These are phyloP conservation scores for Elongisporangium anandrum DNA, from an alignment of 352 stramenopile genomes.

Conservation along the genomic window DNA sequence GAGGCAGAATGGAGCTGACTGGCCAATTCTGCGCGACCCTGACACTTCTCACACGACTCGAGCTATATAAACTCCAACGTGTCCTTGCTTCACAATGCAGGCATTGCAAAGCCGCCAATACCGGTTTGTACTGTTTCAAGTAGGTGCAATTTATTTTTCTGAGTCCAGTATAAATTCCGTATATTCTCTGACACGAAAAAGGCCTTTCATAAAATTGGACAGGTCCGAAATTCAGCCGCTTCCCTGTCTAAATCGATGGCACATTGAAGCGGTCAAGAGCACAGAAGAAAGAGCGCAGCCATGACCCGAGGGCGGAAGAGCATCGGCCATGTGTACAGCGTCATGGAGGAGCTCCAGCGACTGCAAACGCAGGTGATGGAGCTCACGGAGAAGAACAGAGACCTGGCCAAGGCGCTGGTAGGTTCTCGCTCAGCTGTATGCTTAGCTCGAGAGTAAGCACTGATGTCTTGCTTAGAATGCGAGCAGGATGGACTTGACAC, in stretches of 20 bases:
- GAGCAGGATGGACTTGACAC: slow-evolving; percentile 47
- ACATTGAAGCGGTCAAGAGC: neutral
- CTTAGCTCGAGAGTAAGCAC: neutral
- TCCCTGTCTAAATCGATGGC: neutral
- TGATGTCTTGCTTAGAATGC: slow-evolving; percentile 29
- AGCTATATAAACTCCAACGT: too few species aligned
- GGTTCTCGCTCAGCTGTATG: slow-evolving; percentile 1
- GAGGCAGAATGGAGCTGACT: too few species aligned
- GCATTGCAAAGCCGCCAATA: too few species aligned
- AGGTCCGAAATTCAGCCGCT: neutral
- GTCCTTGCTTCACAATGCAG: too few species aligned
- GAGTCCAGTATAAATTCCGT: too few species aligned
- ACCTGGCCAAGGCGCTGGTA: slow-evolving; percentile 64
- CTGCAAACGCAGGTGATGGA: slow-evolving; percentile 35
- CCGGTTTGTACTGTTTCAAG: too few species aligned
- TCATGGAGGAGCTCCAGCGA: slow-evolving; percentile 61
- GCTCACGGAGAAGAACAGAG: slow-evolving; percentile 51
- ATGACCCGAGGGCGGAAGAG: slow-evolving; percentile 29
- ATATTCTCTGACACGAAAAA: too few species aligned
- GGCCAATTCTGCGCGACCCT: too few species aligned
- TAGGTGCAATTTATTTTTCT: too few species aligned
- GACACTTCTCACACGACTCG: too few species aligned
- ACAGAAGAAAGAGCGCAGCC: neutral
- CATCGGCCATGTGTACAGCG: slow-evolving; percentile 43
- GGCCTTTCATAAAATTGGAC: too few species aligned